Base-by-base conservation (phyloP, 2,329 filamentous ascomycete species). In the Fusarium sp. region DNA sequence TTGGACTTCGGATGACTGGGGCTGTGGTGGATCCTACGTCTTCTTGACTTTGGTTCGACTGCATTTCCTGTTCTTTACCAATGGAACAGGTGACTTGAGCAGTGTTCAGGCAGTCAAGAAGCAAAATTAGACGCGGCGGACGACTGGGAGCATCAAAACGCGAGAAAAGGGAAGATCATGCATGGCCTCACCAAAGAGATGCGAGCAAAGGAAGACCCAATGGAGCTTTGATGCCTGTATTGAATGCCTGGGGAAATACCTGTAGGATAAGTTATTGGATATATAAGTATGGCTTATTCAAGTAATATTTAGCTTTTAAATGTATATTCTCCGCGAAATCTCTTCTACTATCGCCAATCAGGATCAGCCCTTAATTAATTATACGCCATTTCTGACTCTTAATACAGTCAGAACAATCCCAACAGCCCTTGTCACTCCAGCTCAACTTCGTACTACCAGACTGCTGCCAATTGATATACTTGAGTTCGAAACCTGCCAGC, bases 341-440 rank as follows among this genome's bases (percentile, higher is more conserved):
- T 33, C 9, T 33, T 33, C 4, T 28, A 28, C 13, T 34, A 15
- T 34, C 33, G 13, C 2, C 33, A 17, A 17, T 14, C 42, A n/a
- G 14, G 15, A 6, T 28, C 24, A 31, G 17, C 9, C 13, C 10
- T 19, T 26, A 28, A 39, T 49, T 56, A 22, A 21, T 15, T 0
- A 57, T 50, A 0, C 50, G 61, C 61, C 61, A 64, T 2, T 13
- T 63, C 9, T 63, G 58, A 9, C 58, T 64, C 21, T 50, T 50
- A 0, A 64, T 62, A 11, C 58, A 64, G 1, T 64, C 58, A 21
- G 61, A 62, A 3, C 58, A 64, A 0, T 51, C 44, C 58, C 58
- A 64, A 9, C 58, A 64, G 0, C 50, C 61, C 22, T 63, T 64
- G 0, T 64, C 58, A 22, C 61, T 64, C 61, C 58, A 64, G 5